Percentiles rank a stretch among this genome's conserved stretches.
Conservation (phyloP, 257 asterid species). For the Galeopsis tetrahit region DNA sequence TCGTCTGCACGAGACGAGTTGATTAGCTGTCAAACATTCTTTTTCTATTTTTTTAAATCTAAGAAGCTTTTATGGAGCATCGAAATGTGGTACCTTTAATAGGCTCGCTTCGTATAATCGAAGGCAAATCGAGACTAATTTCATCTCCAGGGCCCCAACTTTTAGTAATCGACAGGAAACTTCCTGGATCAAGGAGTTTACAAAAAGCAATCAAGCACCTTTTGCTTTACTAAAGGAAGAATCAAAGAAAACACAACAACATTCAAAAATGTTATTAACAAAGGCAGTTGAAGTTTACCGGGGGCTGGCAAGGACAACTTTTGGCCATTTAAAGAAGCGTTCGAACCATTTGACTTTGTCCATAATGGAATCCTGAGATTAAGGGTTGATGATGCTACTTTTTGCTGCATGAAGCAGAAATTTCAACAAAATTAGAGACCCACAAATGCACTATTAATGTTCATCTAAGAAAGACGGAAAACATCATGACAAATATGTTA, state of each 20-base stretch:
- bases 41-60: too few species aligned
- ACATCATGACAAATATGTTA: background rate
- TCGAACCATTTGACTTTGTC: constrained; percentile 55
- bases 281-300: constrained; percentile 45
- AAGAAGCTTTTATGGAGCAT: background rate
- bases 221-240: background rate
- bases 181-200: constrained; percentile 53
- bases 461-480: background rate
- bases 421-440: constrained; percentile 11
- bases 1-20: constrained; percentile 62
- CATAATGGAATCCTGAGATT: constrained; percentile 75
- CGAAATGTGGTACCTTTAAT: constrained; percentile 59
- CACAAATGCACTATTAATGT: background rate
- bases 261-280: background rate
- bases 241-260: background rate
- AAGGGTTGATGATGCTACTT: constrained; percentile 52
- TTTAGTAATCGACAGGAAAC: constrained; percentile 56
- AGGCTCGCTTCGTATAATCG: constrained; percentile 63
- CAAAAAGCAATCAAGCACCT: constrained; percentile 8
- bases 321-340: constrained; percentile 58
- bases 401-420: constrained; percentile 45
- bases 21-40: background rate
- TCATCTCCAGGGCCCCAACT: constrained; percentile 64
- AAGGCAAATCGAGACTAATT: constrained; percentile 63
- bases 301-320: constrained; percentile 56